phyloP scores from a whole-genome alignment of 129 eudicot species.

The Lonicera japonica region DNA sequence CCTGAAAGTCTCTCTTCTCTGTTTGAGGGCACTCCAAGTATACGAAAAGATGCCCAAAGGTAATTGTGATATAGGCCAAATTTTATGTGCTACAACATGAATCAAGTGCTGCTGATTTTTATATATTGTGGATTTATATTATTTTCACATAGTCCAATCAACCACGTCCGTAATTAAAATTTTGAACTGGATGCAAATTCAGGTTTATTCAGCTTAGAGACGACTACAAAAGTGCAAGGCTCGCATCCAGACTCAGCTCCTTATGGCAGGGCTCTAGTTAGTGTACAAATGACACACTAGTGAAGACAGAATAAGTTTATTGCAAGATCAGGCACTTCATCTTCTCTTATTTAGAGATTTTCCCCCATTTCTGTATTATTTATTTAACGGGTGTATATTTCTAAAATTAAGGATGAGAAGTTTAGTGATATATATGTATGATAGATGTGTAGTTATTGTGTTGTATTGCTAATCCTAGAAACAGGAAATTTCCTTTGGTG shows the following conservation, averaged over 20 bases:
- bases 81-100: not conserved
- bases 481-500: not conserved
- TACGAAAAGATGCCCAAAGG: conserved; percentile 89
- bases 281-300: not conserved
- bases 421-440: not conserved
- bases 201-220: conserved; percentile 91
- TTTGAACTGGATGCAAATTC: conserved; percentile 18
- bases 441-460: not conserved
- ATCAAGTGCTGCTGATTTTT: not conserved
- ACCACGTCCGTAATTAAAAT: not conserved
- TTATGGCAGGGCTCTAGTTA: conserved; percentile 61
- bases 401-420: not conserved
- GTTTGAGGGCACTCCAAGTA: conserved; percentile 89
- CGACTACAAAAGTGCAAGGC: conserved; percentile 88
- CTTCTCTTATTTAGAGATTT: not conserved
- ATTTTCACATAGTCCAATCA: no score
- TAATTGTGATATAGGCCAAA: conserved; percentile 11
- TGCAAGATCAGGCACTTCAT: not conserved
- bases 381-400: not conserved
- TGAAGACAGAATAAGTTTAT: no score
- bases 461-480: not conserved
- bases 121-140: not conserved
- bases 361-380: not conserved
- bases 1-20: conserved; percentile 89
- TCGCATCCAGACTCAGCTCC: conserved; percentile 74